Percentiles rank a stretch among this genome's conserved stretches.
Evolutionary conservation across 2,329 filamentous ascomycete species (phyloP).

Genomic region (Lachnum nothofagi): DNA sequence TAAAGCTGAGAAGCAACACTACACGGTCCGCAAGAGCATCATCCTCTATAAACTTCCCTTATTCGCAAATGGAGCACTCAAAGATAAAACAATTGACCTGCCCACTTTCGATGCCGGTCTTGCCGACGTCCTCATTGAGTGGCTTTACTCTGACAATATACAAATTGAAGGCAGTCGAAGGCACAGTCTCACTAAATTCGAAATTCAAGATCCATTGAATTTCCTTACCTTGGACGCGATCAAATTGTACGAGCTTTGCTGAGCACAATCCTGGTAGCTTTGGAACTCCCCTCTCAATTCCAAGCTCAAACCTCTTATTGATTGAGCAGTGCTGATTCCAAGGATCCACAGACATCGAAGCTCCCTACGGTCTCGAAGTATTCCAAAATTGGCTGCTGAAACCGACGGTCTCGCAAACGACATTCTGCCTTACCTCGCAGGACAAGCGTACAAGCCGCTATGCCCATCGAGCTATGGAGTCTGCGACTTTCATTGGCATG

Average conservation of each 20-base stretch:
- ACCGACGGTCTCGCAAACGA: not conserved
- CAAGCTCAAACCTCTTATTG: not conserved
- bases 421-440: not conserved
- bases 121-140: not conserved
- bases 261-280: too few species aligned
- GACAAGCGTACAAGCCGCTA: not conserved
- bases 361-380: not conserved
- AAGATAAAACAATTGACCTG: not conserved
- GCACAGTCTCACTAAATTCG: not conserved
- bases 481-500: not conserved
- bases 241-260: too few species aligned
- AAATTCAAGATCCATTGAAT: too few species aligned
- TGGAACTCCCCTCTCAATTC: too few species aligned
- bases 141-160: not conserved
- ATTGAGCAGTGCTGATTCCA: not conserved
- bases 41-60: not conserved
- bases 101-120: not conserved
- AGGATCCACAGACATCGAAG: not conserved
- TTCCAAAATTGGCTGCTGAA: not conserved
- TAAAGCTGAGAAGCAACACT: too few species aligned
- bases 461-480: not conserved
- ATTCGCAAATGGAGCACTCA: not conserved
- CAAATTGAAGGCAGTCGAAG: not conserved
- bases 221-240: too few species aligned
- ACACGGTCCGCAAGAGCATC: not conserved